phyloP scores from a whole-genome alignment of 768 basidiomycete genomes.

The Boletus coccyginus region DNA sequence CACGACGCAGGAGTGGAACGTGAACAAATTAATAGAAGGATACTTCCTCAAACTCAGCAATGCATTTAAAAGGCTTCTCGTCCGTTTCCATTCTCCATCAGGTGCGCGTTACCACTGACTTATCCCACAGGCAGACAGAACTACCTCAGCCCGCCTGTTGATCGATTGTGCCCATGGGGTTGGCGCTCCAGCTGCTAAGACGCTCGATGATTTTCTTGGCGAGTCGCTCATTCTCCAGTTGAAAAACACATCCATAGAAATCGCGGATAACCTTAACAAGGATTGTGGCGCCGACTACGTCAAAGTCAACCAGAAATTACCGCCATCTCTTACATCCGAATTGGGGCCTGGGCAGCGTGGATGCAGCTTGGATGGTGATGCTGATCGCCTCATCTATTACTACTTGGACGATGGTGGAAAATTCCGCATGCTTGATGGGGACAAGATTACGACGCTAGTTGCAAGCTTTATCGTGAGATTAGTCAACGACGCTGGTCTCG shows the following conservation, averaged over 20 bases:
- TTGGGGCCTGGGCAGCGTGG: conserved; percentile 74
- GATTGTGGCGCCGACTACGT: conserved; percentile 95
- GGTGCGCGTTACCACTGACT: conserved; percentile 4
- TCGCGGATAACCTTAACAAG: conserved; percentile 75
- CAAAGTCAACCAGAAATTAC: conserved; percentile 87
- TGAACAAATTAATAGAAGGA: conserved; percentile 75
- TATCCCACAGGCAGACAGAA: conserved; percentile 52
- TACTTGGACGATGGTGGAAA: conserved; percentile 74
- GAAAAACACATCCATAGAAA: conserved; percentile 64
- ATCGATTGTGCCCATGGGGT: conserved; percentile 99
- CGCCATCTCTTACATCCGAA: conserved; percentile 65
- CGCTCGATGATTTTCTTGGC: conserved; percentile 58
- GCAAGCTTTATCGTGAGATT: conserved; percentile 92
- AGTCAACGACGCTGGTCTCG: conserved; percentile 81
- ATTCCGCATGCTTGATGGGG: conserved; percentile 95
- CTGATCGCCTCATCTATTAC: conserved; percentile 95
- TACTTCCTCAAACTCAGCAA: conserved; percentile 79
- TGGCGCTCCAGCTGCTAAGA: conserved; percentile 69
- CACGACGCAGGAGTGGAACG: conserved; percentile 73
- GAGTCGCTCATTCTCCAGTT: conserved; percentile 60
- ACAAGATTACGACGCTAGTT: conserved; percentile 94
- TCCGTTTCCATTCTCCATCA: conserved; percentile 39
- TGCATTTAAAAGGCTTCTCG: conserved; percentile 86
- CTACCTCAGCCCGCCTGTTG: conserved; percentile 55
- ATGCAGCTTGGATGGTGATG: conserved; percentile 96